Evolutionary conservation across 371 early-diverging fungal genomes (phyloP).

Genomic region (Circinella minor): DNA sequence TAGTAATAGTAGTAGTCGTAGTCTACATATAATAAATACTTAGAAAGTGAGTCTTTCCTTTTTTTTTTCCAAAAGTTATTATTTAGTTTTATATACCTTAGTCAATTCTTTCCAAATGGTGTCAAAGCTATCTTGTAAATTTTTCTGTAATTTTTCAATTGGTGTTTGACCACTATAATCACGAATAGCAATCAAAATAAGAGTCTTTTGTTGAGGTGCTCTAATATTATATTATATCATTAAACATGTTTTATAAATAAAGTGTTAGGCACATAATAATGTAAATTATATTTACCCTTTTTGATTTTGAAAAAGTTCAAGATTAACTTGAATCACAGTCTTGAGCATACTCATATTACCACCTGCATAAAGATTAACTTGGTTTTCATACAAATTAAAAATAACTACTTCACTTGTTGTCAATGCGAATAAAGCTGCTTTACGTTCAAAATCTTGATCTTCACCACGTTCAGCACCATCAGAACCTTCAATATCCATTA

Average conservation of each 20-base stretch:
- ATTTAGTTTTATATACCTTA: constrained; percentile 38
- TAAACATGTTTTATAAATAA: not conserved
- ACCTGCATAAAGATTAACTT: constrained; percentile 97
- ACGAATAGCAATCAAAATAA: constrained; percentile 94
- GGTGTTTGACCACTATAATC: constrained; percentile 80
- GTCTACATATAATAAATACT: no score
- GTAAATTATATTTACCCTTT: constrained; percentile 44
- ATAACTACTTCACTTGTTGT: constrained; percentile 95
- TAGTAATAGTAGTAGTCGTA: no score
- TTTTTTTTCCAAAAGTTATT: constrained; percentile 5
- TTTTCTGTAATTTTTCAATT: constrained; percentile 78
- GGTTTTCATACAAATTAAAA: constrained; percentile 97
- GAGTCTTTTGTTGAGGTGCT: constrained; percentile 73
- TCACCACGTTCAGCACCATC: constrained; percentile 98
- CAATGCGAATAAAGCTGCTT: constrained; percentile 95
- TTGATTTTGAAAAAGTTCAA: constrained; percentile 90
- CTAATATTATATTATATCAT: constrained; percentile 23
- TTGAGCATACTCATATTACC: constrained; percentile 99
- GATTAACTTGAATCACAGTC: constrained; percentile 97
- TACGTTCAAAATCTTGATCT: constrained; percentile 98
- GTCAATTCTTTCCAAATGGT: constrained; percentile 88
- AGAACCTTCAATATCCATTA: constrained; percentile 98
- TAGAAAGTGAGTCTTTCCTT: constrained; percentile 32
- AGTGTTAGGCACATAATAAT: not conserved
- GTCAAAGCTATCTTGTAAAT: constrained; percentile 81